A percentile compares a stretch with the other conserved stretches of the same genome.
Evolutionary conservation across 805 yeast species (phyloP).

Genomic region (Isabelozyma pseudorhagii): DNA sequence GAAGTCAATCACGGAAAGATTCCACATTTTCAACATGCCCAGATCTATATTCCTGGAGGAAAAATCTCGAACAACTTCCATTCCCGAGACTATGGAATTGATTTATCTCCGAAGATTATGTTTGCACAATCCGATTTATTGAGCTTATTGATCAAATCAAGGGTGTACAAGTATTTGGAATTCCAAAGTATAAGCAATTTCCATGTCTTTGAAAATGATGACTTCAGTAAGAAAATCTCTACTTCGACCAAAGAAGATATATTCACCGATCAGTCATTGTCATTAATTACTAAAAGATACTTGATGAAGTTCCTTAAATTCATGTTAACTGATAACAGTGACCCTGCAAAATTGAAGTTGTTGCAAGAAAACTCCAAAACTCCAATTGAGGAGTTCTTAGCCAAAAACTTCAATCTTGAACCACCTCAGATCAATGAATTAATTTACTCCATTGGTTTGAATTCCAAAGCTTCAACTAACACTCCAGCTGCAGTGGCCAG

Average conservation of each 20-base stretch:
- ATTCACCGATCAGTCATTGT: slow-evolving; percentile 80
- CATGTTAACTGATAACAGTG: slow-evolving; percentile 56
- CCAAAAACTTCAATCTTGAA: slow-evolving; percentile 65
- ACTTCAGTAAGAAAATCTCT: slow-evolving; percentile 74
- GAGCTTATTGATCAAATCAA: slow-evolving; percentile 71
- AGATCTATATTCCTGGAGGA: slow-evolving; percentile 68
- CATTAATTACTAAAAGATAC: slow-evolving; percentile 72
- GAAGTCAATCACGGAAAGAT: slow-evolving; percentile 53
- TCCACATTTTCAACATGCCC: slow-evolving; percentile 63
- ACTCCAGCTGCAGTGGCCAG: slow-evolving; percentile 77
- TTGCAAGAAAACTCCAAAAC: slow-evolving; percentile 55
- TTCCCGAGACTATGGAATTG: slow-evolving; percentile 81
- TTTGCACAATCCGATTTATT: slow-evolving; percentile 90
- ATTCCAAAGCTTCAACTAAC: slow-evolving; percentile 55
- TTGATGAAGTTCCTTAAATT: slow-evolving; percentile 92
- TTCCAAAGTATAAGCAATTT: slow-evolving; percentile 85
- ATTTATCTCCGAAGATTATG: slow-evolving; percentile 79
- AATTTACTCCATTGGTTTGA: slow-evolving; percentile 80
- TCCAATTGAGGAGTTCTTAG: slow-evolving; percentile 59
- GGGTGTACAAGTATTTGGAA: slow-evolving; percentile 89
- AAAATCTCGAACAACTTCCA: slow-evolving; percentile 48
- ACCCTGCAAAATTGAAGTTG: slow-evolving; percentile 55
- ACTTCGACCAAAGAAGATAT: slow-evolving; percentile 79
- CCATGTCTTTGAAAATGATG: slow-evolving; percentile 92
- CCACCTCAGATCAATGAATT: slow-evolving; percentile 77